Conservation (phyloP, 2,329 filamentous ascomycete species). For the Trichoderma sp. region DNA sequence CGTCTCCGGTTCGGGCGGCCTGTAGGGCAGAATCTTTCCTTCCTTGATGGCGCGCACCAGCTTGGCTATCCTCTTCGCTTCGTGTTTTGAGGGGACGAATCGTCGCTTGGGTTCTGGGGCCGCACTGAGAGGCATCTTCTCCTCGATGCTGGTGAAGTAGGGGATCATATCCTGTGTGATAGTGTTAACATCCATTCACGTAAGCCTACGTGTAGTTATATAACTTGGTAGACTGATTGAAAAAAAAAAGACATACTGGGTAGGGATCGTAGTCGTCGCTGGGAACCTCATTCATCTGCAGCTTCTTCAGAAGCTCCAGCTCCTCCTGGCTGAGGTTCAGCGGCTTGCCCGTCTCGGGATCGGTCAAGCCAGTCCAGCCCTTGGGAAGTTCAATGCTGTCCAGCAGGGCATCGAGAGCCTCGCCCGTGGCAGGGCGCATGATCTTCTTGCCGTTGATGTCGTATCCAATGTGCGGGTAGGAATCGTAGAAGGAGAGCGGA, state of each 20-base stretch:
- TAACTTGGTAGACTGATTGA: background rate
- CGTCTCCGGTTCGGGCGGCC: slow-evolving; percentile 63
- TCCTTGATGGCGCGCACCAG: slow-evolving; percentile 93
- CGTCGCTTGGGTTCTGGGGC: slow-evolving; percentile 94
- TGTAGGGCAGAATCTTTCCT: slow-evolving; percentile 89
- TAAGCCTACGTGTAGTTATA: slow-evolving; percentile 8
- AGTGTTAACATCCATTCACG: background rate
- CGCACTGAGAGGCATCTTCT: slow-evolving; percentile 91
- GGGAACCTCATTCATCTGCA: slow-evolving; percentile 85
- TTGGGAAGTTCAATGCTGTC: slow-evolving; percentile 97
- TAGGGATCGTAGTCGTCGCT: slow-evolving; percentile 91
- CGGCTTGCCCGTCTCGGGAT: slow-evolving; percentile 90
- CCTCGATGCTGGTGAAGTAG: slow-evolving; percentile 86
- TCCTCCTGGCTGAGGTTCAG: slow-evolving; percentile 84
- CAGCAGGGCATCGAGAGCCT: slow-evolving; percentile 86
- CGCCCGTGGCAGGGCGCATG: slow-evolving; percentile 88
- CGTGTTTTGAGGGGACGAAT: slow-evolving; percentile 94
- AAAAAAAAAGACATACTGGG: slow-evolving; percentile 52
- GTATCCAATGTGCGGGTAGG: slow-evolving; percentile 97
- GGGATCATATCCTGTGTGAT: slow-evolving; percentile 70
- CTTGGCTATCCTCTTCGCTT: slow-evolving; percentile 95
- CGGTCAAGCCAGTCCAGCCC: slow-evolving; percentile 94
- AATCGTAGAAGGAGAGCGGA: slow-evolving; percentile 90
- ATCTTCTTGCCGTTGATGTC: slow-evolving; percentile 99
- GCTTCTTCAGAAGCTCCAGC: slow-evolving; percentile 78